These are phyloP conservation scores for Chaetomium globosum DNA, from an alignment of 2,329 filamentous ascomycete species.

Conservation along the genomic window DNA sequence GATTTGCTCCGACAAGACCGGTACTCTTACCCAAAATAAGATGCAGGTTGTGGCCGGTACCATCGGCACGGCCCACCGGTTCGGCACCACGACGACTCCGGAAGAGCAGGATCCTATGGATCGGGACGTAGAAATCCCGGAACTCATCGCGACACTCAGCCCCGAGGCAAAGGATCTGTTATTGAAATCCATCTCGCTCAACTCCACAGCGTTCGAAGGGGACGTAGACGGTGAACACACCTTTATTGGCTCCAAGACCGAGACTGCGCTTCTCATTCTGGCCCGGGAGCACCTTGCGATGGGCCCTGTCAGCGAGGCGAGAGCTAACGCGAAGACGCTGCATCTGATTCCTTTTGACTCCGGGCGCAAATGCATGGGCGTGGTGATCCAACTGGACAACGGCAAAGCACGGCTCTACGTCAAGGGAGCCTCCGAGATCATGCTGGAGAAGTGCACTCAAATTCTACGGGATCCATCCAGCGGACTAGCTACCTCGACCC, in stretches of 20 bases:
- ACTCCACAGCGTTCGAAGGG: constrained; percentile 76
- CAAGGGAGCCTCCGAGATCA: constrained; percentile 67
- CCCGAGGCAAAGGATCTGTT: constrained; percentile 56
- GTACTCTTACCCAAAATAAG: constrained; percentile 68
- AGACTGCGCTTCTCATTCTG: constrained; percentile 72
- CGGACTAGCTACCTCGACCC: constrained; percentile 47
- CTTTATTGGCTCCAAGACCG: constrained; percentile 78
- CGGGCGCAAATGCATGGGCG: constrained; percentile 71
- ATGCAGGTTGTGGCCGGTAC: constrained; percentile 68
- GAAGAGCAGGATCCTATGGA: constrained; percentile 41
- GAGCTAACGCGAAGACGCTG: constrained; percentile 57
- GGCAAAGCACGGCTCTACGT: constrained; percentile 60
- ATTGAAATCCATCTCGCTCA: constrained; percentile 62
- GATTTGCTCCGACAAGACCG: constrained; percentile 70
- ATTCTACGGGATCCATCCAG: constrained; percentile 54
- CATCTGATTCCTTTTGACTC: constrained; percentile 78
- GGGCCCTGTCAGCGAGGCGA: constrained; percentile 65
- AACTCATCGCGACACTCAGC: constrained; percentile 53
- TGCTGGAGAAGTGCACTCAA: constrained; percentile 59
- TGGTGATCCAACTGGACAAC: constrained; percentile 56
- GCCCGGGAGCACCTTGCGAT: constrained; percentile 68
- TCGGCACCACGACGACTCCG: constrained; percentile 47
- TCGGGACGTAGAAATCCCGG: constrained; percentile 47
- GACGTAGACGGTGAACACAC: constrained; percentile 66
- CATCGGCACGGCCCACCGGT: constrained; percentile 58